phyloP scores from a whole-genome alignment of 75 land plant species.

The Cunninghamia lanceolata region DNA sequence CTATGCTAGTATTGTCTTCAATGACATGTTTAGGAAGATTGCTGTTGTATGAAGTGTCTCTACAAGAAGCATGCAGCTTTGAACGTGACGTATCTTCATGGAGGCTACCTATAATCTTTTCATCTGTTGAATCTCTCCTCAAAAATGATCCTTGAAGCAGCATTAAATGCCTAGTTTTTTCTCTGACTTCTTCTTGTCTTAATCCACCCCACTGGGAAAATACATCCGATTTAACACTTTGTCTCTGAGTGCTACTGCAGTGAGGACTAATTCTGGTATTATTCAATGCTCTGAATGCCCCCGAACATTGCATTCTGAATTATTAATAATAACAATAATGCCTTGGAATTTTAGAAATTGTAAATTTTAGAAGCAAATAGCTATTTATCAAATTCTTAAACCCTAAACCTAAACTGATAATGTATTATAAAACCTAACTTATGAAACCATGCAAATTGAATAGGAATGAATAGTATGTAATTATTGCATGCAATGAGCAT shows the following conservation, averaged over 20 bases:
- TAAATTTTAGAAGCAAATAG: neutral
- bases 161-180: neutral
- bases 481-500: neutral
- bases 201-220: neutral
- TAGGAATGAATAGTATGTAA: neutral
- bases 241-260: neutral
- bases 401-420: neutral
- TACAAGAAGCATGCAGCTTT: neutral
- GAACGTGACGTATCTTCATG: neutral
- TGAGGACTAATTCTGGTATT: neutral
- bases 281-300: neutral
- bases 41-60: neutral
- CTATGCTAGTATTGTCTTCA: neutral
- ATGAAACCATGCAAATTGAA: neutral
- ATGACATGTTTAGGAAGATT: neutral
- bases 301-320: conserved; percentile 1
- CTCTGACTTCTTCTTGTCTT: neutral
- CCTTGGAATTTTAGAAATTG: neutral
- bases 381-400: too few relatives aligned
- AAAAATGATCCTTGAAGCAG: neutral
- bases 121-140: neutral
- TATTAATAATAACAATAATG: neutral
- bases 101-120: neutral
- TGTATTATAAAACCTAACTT: neutral
- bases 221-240: neutral